A percentile compares a stretch with the other conserved stretches of the same genome.
Evolutionary conservation across 176 grass and related monocot species (phyloP).

Genomic region (Hordeum vulgare): DNA sequence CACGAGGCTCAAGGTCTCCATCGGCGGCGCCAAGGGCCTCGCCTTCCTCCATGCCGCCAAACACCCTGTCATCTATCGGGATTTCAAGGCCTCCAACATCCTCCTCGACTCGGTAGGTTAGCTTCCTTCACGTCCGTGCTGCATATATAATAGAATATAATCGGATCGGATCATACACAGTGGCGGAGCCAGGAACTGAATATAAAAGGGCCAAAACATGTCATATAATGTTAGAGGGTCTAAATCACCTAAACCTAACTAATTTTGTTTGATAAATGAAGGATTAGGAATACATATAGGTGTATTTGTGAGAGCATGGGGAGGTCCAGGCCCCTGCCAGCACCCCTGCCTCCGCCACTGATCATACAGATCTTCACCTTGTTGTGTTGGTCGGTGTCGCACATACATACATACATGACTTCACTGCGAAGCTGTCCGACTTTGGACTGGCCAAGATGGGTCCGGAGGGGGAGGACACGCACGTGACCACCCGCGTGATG

Average conservation of each 20-base stretch:
- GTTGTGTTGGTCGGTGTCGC: not conserved
- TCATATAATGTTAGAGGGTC: no score
- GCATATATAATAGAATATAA: not conserved
- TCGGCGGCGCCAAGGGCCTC: conserved; percentile 81
- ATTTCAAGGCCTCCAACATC: conserved; percentile 98
- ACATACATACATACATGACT: conserved; percentile 78
- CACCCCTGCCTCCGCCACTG: no score
- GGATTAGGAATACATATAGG: no score
- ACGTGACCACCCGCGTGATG: conserved; percentile 96
- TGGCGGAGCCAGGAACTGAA: no score
- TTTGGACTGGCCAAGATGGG: conserved; percentile 97
- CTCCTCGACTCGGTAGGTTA: conserved; percentile 67
- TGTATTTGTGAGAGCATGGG: no score
- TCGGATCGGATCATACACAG: not conserved
- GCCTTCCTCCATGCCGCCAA: conserved; percentile 74
- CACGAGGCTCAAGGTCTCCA: conserved; percentile 66
- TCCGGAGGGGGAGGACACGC: conserved; percentile 77
- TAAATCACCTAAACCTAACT: no score
- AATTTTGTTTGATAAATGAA: no score
- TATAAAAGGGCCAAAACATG: no score
- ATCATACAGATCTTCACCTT: no score
- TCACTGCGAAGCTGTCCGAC: conserved; percentile 86
- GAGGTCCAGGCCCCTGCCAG: no score
- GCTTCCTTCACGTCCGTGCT: not conserved
- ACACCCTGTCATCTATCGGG: conserved; percentile 80